phyloP scores from a whole-genome alignment of 179 eudicot genomes.

The Sideroxylon spinosum region DNA sequence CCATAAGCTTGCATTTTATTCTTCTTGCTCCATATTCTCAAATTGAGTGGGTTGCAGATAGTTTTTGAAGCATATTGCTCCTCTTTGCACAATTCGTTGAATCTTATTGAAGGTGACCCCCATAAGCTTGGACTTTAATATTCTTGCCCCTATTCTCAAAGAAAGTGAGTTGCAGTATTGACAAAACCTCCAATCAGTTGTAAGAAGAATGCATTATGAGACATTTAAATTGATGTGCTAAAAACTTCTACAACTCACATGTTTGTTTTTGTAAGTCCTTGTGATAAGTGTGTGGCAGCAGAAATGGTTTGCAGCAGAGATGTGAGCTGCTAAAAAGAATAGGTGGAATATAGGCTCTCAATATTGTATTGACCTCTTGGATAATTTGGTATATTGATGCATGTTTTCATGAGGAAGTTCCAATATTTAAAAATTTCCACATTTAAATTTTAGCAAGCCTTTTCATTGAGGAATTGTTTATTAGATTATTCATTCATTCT shows the following conservation, averaged over 20 bases:
- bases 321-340: background rate
- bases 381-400: background rate
- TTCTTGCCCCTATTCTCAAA: background rate
- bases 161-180: too few relatives aligned
- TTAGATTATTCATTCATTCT: slow-evolving; percentile 10
- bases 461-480: slow-evolving; percentile 10
- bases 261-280: background rate
- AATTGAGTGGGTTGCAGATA: too few relatives aligned
- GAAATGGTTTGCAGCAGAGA: background rate
- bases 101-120: background rate
- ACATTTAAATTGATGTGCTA: background rate
- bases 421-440: background rate
- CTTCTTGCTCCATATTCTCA: too few relatives aligned
- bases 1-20: too few relatives aligned
- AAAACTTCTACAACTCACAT: background rate
- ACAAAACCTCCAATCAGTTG: background rate
- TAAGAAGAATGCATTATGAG: background rate
- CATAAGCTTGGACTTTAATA: background rate
- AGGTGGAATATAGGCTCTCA: too few relatives aligned
- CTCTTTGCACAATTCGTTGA: background rate
- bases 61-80: background rate
- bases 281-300: background rate
- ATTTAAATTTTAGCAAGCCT: background rate
- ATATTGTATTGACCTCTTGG: background rate
- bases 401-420: background rate